Evolutionary conservation across 1,139 yeast genomes (phyloP).

Genomic region (Geotrichum restrictum): DNA sequence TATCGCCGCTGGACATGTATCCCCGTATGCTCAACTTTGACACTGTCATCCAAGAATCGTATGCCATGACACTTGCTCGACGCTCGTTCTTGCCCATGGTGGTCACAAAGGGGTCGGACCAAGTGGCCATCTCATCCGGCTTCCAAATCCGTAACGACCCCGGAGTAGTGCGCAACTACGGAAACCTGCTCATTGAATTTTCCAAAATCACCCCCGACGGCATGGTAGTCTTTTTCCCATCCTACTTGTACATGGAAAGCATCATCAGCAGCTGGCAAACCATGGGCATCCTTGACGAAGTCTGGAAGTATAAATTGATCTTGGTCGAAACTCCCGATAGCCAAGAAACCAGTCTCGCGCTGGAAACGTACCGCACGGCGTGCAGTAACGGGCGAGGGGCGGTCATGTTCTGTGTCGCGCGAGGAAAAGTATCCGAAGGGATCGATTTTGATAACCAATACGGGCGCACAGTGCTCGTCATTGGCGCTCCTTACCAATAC

Average conservation of each 20-base stretch:
- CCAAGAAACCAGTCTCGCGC: constrained; percentile 91
- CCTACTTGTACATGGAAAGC: constrained; percentile 94
- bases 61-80: constrained; percentile 91
- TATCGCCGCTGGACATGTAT: constrained; percentile 97
- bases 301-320: constrained; percentile 93
- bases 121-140: constrained; percentile 91
- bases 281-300: constrained; percentile 96
- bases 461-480: constrained; percentile 96
- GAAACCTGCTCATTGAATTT: constrained; percentile 84
- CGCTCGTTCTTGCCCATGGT: constrained; percentile 91
- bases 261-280: constrained; percentile 97
- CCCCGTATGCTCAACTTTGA: constrained; percentile 95
- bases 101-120: constrained; percentile 96
- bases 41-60: constrained; percentile 90
- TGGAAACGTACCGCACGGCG: constrained; percentile 93
- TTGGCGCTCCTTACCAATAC: constrained; percentile 98
- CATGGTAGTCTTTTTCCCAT: constrained; percentile 94
- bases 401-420: constrained; percentile 89
- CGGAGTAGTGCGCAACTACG: constrained; percentile 93
- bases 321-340: constrained; percentile 99
- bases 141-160: constrained; percentile 97
- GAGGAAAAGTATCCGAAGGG: constrained; percentile 98
- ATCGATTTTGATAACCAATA: constrained; percentile 98
- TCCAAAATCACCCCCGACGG: constrained; percentile 97
- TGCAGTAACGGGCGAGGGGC: constrained; percentile 98